Base-by-base conservation (phyloP, 169 alveolate species). In the Plasmodium ovale region DNA sequence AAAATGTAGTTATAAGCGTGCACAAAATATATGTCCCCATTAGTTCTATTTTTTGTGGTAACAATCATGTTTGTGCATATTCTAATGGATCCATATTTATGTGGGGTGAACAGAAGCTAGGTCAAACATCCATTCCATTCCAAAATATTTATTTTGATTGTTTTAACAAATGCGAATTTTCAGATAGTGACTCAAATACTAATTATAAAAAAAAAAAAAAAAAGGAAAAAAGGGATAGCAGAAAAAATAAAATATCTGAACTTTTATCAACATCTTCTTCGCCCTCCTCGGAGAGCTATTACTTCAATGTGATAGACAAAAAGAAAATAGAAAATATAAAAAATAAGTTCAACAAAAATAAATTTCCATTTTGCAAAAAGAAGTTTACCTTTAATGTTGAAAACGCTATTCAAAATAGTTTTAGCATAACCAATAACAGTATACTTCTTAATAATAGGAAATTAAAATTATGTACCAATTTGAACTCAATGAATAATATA, bases 101-200 rank as follows among this genome's bases (percentile, higher is more conserved):
- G 88, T 74, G 88, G 88, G 88, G 88, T 25, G 88, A 74, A 64
- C 88, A 74, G 35, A 74, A 74, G 37, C 54, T 74, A 74, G 88
- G 88, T 27, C 88, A 74, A 74, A 74, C 72, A 62, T 74, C 88
- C n/a, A 60, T 39, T 60, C 88, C 88, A 42, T 74, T 74, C 53
- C 77, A 74, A 54, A 74, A 74, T 68, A 74, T 74, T 16, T 74
- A 74, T 54, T 74, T 74, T 62, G 88, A 74, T 74, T 44, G 25
- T 33, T 60, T 60, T 62, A 60, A 74, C 53, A 74, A 31, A 65
- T 42, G 42, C 6, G 72, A 60, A 25, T 19, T 60, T 60, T 74
- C 74, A 44, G 88, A 74, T 60, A 74, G 77, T 60, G 88, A 74
- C 27, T 60, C 88, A 74, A 59, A 72, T 72, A 58, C 29, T 56